Evolutionary conservation across 768 basidiomycete species (phyloP), one percentile per base, ranked within the genome.

Genomic region (Collybia sp.): DNA sequence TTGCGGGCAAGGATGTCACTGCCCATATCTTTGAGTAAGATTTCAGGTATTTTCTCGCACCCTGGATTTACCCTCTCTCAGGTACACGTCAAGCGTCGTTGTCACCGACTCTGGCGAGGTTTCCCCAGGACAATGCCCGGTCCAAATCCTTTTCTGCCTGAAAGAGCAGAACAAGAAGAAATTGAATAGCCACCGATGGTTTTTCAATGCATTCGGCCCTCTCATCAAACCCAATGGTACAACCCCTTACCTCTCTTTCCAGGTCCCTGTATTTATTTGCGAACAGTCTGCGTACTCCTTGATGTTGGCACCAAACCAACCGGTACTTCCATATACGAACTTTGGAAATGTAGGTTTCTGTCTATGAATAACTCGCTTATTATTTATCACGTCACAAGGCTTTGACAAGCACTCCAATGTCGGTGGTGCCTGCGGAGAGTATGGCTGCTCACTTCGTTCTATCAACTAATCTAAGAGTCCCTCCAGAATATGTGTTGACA

Each of bases 101-200:
- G 88, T 88, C 38, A 82, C 85, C 5, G 85, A 88, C 10, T 73
- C 72, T 1, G 91, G 91, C 18, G 91, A 94, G 62, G 85, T 93
- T 11, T 80, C 83, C 0, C 71, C 76, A 42, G 79, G 83, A n/a
- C 66, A 77, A 1, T 89, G 87, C 57, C 84, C 93, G 1, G 81
- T 91, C 48, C 94, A 93, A 64, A 75, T 90, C 54, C 70, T 98
- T 39, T 93, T 93, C 70, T 93, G 91, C 59, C 70, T 94, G 58
- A 94, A 94, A 66, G 92, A 94, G 63, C 88, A 91, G 69, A 96
- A 94, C 76, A 93, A 93, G 75, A 94, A 95, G 76, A 95, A 96
- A 64, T 75, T 95, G 56, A 95, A 95, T 71, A 88, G 86, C 55
- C 93, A 96, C 58, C 79, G 93, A 15, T 96, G 93, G 93, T 95